Evolutionary conservation across 352 stramenopile species (phyloP).

Genomic region (Blastocystis sp.): DNA sequence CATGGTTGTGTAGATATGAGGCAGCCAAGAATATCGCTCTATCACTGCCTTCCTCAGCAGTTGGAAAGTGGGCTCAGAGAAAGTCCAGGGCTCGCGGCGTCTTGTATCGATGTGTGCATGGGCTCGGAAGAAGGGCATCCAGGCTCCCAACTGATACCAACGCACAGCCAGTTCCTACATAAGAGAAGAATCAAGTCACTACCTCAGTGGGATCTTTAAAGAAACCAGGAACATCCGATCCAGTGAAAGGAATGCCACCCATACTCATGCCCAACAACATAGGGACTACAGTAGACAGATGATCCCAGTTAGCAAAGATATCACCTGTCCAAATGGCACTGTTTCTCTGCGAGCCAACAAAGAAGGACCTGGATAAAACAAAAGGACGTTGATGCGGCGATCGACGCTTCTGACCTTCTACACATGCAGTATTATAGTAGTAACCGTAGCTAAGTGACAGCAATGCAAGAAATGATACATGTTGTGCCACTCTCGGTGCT

Average conservation of each 20-base stretch:
- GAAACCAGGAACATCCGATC: slow-evolving; percentile 96
- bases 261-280: slow-evolving; percentile 95
- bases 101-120: slow-evolving; percentile 98
- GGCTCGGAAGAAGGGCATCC: slow-evolving; percentile 94
- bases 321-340: slow-evolving; percentile 97
- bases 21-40: slow-evolving; percentile 87
- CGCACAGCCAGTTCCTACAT: slow-evolving; percentile 44
- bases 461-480: slow-evolving; percentile 68
- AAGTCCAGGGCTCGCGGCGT: slow-evolving; percentile 92
- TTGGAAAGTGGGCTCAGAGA: slow-evolving; percentile 83
- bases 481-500: slow-evolving; percentile 99
- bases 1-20: slow-evolving; percentile 84
- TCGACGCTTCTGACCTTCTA: slow-evolving; percentile 76
- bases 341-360: slow-evolving; percentile 89
- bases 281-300: slow-evolving; percentile 85
- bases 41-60: slow-evolving; percentile 81
- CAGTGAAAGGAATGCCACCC: slow-evolving; percentile 87
- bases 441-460: slow-evolving; percentile 74
- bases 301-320: slow-evolving; percentile 88
- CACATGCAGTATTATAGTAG: slow-evolving; percentile 90
- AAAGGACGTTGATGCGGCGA: slow-evolving; percentile 78
- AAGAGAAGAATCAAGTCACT: slow-evolving; percentile 69
- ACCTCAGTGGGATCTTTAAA: slow-evolving; percentile 90
- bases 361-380: slow-evolving; percentile 92
- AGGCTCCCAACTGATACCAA: slow-evolving; percentile 80